Evolutionary conservation across 805 yeast genomes (phyloP), one percentile per base, ranked within the genome.

Genomic region (Gaillardinia entomophila): DNA sequence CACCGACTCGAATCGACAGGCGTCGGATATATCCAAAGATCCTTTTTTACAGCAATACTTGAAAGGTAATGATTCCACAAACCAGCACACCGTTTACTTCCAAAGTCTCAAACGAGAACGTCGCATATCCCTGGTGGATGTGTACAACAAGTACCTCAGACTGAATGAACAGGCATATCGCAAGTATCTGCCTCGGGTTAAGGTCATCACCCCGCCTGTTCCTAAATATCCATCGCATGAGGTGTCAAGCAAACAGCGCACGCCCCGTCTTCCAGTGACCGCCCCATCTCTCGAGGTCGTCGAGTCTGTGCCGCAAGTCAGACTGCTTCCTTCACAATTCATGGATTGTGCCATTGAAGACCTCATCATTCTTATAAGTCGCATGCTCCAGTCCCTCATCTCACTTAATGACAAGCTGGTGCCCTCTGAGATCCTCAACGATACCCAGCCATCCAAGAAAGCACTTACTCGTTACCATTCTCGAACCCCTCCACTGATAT

Each of bases 401-500:
- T 57, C 65, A 16, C 68, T 85, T 22, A 90, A 90, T 53, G 97
- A 90, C 58, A 62, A 63, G 13, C 46, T 48, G n/a, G 66, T 62
- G 2, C 69, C 68, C 1, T 40, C 32, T 10, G 45, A 60, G 4
- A 50, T 64, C 3, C 48, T 60, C 3, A 42, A 49, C 25, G 64
- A 64, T 2, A 30, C 44, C 8, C 37, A 45, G 4, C 28, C 41
- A 3, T 33, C 30, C 40, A 48, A 43, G 32, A 40, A 48, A 43
- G 32, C 48, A 25, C 68, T 92, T 32, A 90, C 98, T 1, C 66
- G 97, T 42, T 90, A 90, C 55, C 98, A 90, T 55, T 88, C 97
- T 3, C 71, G 97, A 40, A 79, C 90, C 0, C 95, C 97, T 3
- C 97, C 98, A 0, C 74, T 73, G 12, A 90, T 90, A 27, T 81